Percentiles rank a stretch among this genome's conserved stretches.
Evolutionary conservation across 768 basidiomycete genomes (phyloP).

Genomic region (Mycena epipterygia): DNA sequence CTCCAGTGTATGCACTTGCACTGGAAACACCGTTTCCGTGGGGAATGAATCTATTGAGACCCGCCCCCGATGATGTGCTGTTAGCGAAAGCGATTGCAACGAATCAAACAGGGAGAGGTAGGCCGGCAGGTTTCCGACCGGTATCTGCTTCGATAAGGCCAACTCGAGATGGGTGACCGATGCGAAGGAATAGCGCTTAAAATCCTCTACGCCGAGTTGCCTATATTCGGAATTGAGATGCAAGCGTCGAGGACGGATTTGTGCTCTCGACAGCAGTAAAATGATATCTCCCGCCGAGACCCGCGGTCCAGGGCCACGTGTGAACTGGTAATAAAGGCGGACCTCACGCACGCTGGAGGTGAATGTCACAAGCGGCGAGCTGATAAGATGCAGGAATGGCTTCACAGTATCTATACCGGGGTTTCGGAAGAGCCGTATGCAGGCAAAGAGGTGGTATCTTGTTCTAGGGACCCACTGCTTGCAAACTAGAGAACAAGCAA

Average conservation of each 20-base stretch:
- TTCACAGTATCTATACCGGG: conserved; percentile 17
- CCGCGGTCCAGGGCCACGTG: conserved; percentile 20
- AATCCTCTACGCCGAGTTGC: neutral
- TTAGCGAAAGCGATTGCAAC: conserved; percentile 8
- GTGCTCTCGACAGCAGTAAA: neutral
- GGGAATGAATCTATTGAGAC: too few relatives aligned
- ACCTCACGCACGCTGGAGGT: conserved; percentile 11
- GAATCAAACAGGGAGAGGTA: neutral
- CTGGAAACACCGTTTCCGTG: neutral
- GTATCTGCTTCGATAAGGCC: neutral
- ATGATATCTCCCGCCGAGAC: conserved; percentile 30
- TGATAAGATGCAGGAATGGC: too few relatives aligned
- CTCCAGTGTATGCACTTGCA: neutral
- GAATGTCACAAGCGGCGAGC: conserved; percentile 15
- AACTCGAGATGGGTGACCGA: conserved; percentile 8
- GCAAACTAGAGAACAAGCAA: too few relatives aligned
- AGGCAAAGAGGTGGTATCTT: too few relatives aligned
- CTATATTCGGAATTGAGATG: conserved; percentile 14
- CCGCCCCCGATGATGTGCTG: too few relatives aligned
- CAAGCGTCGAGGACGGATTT: neutral
- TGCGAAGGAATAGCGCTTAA: neutral
- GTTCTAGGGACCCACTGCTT: too few relatives aligned
- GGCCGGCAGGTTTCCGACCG: neutral
- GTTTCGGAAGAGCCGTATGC: too few relatives aligned
- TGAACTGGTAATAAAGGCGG: neutral